phyloP scores from a whole-genome alignment of 2,329 filamentous ascomycete species.

The Didymella glomerata region DNA sequence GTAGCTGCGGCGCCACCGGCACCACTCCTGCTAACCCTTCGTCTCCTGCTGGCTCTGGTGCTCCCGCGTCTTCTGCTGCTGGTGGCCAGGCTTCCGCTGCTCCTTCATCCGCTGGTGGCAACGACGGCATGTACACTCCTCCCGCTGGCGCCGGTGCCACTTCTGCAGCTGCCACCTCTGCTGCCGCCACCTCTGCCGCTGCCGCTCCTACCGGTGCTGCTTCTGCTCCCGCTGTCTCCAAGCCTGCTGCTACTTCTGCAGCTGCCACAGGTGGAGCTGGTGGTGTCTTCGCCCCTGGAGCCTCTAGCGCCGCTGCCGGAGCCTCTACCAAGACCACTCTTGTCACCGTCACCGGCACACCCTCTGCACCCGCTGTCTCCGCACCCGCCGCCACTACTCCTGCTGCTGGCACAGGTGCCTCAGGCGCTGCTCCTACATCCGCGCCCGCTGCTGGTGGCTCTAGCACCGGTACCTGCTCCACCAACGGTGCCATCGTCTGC shows the following conservation, averaged over 20 bases:
- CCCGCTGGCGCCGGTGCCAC: slow-evolving; percentile 16
- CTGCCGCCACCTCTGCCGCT: slow-evolving; percentile 5
- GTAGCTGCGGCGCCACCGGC: slow-evolving; percentile 34
- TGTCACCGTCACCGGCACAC: slow-evolving; percentile 38
- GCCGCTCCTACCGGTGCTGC: slow-evolving; percentile 7
- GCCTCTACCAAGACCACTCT: slow-evolving; percentile 42
- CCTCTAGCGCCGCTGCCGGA: slow-evolving; percentile 32
- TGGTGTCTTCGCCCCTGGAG: slow-evolving; percentile 46
- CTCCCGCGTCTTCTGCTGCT: slow-evolving; percentile 28
- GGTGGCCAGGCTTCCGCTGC: slow-evolving; percentile 36
- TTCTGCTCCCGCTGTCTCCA: slow-evolving; percentile 13
- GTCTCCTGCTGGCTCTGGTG: slow-evolving; percentile 23
- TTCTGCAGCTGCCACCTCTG: slow-evolving; percentile 14
- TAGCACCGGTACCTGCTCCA: slow-evolving; percentile 31
- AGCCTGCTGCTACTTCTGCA: slow-evolving; percentile 11
- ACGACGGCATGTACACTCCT: slow-evolving; percentile 19
- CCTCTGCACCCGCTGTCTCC: slow-evolving; percentile 21
- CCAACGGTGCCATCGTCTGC: slow-evolving; percentile 52
- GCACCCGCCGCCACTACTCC: slow-evolving; percentile 11
- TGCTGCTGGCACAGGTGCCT: slow-evolving; percentile 20
- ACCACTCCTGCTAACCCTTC: slow-evolving; percentile 20
- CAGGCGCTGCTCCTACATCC: slow-evolving; percentile 20
- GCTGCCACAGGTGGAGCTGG: slow-evolving; percentile 34
- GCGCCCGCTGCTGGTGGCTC: slow-evolving; percentile 9
- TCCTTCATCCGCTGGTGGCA: slow-evolving; percentile 24